Base-by-base conservation (phyloP, 192 early-diverging fungal genomes). In the Backusella tuberculispora region DNA sequence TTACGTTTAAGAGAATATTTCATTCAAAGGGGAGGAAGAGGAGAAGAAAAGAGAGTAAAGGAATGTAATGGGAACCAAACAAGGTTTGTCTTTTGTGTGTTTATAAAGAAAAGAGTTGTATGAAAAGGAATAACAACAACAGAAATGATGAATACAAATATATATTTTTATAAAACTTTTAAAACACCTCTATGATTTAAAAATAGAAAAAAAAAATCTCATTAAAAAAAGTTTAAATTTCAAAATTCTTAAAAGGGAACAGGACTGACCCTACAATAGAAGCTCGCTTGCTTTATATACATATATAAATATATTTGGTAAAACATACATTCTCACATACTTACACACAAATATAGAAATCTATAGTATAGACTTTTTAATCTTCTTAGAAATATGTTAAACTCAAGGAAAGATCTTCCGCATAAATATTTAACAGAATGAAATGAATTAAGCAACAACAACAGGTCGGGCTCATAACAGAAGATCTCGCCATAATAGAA, bases 51-150 rank as follows among this genome's bases (percentile, higher is more conserved):
- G 66, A 38, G 21, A 67, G 38, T 67, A 42, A 67, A 42, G 42
- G n/a, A 41, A 67, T 42, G 42, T 21, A 42, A 41, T 42, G 42
- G 37, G 42, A 42, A 67, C 38, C 38, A 67, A 67, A 42, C 38
- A 67, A 67, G 42, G 42, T 67, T 21, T 67, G 42, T 21, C 38
- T 67, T 66, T 66, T 66, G 64, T 66, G 64, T 66, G n/a, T 66
- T 66, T 40, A 66, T 66, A 66, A 66, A 40, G 38, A 66, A 34
- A 66, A 66, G 29, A 41, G 64, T 41, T 66, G 38, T 66, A 40
- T 40, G 64, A 66, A 41, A 40, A 66, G 64, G 17, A 66, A 66
- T 40, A 66, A 66, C 29, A 66, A 29, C 12, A 65, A 66, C 29
- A 66, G 37, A 66, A 34, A 66, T 41, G 38, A 66, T 40, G 38